Conservation (phyloP, 257 asterid species). For the Parsonsia alboflavescens region DNA sequence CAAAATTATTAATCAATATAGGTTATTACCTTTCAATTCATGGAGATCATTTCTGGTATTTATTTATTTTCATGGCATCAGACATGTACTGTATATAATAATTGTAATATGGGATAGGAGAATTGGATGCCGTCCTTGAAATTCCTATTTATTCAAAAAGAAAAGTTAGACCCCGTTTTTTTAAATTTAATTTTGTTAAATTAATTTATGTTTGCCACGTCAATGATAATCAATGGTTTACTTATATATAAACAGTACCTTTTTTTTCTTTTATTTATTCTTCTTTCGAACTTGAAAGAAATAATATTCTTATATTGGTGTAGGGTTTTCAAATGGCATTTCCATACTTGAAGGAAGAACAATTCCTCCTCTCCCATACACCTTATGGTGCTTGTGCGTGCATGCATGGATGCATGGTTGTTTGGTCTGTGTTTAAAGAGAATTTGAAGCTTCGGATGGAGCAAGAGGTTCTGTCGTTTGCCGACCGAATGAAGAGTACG, state of each 20-base stretch:
- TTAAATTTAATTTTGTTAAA: neutral
- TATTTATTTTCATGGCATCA: neutral
- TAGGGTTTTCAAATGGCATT: conserved; percentile 19
- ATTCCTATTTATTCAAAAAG: conserved; percentile 3
- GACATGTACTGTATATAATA: neutral
- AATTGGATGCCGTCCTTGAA: conserved; percentile 13
- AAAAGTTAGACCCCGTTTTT: neutral
- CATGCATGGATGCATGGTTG: neutral
- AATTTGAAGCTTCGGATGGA: neutral
- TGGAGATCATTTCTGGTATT: too few relatives aligned
- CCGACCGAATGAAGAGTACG: neutral
- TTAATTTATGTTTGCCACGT: neutral
- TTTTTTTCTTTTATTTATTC: too few relatives aligned
- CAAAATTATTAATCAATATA: neutral
- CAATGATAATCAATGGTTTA: neutral
- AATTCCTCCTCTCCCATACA: conserved; percentile 15
- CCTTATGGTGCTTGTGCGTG: too few relatives aligned
- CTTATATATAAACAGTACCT: neutral
- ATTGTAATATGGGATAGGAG: conserved; percentile 3
- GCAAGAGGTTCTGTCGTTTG: neutral
- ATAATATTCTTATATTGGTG: conserved; percentile 9
- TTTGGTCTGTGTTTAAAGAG: conserved; percentile 12
- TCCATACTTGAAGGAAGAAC: conserved; percentile 43
- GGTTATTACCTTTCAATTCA: too few relatives aligned
- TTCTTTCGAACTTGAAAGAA: neutral